phyloP scores from a whole-genome alignment of 345 rosid species.

The Hibiscus tridactylites region DNA sequence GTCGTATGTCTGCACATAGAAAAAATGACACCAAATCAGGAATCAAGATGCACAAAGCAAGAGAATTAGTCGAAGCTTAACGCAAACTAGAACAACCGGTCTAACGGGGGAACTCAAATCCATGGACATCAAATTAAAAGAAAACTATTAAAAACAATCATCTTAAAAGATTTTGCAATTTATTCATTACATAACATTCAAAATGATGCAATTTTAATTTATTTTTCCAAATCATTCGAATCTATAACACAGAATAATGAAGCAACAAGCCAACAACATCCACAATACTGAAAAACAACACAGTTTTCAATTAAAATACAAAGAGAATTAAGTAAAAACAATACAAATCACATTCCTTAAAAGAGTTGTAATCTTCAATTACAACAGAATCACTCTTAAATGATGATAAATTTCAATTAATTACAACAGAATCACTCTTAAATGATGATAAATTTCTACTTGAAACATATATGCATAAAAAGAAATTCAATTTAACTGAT shows the following conservation, averaged over 20 bases:
- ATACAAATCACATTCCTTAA: too few relatives aligned
- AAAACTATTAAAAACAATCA: background rate
- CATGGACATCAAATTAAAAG: background rate
- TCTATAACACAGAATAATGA: background rate
- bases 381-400: conserved; percentile 2
- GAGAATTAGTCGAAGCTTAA: too few relatives aligned
- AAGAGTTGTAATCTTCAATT: conserved; percentile 4
- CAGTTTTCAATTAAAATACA: too few relatives aligned
- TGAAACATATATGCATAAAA: background rate
- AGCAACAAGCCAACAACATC: too few relatives aligned
- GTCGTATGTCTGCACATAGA: conserved; percentile 72
- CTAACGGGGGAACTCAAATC: background rate
- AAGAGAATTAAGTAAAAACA: too few relatives aligned
- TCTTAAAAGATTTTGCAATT: background rate
- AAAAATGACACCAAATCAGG: conserved; percentile 9
- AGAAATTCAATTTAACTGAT: background rate
- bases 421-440: conserved; percentile 3
- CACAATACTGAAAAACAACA: too few relatives aligned
- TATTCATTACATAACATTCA: background rate
- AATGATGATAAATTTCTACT: background rate
- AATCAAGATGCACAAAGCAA: too few relatives aligned
- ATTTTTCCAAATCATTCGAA: background rate
- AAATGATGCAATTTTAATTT: background rate
- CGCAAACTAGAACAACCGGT: too few relatives aligned
- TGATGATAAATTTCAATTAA: conserved; percentile 8